Conservation (phyloP, 208 protist species). For the Leishmania martiniquensis region DNA sequence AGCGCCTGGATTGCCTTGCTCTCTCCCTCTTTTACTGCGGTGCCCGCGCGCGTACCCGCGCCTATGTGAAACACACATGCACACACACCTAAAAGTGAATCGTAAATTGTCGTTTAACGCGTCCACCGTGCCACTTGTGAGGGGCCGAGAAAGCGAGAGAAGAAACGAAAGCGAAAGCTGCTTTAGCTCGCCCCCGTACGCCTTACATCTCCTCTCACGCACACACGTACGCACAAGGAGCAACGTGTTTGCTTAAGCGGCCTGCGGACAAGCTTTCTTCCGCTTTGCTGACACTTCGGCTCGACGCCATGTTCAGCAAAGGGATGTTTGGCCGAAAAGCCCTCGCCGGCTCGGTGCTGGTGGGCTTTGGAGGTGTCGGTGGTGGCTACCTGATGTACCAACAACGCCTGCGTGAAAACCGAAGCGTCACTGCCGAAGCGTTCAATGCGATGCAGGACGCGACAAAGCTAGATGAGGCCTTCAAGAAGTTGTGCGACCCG, state of each 20-base stretch:
- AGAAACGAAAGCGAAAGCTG: not conserved
- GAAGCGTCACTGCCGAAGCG: slow-evolving; percentile 66
- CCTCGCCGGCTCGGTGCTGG: slow-evolving; percentile 32
- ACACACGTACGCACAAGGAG: too few relatives aligned
- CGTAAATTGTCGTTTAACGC: too few relatives aligned
- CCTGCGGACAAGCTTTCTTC: not conserved
- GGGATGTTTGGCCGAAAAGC: slow-evolving; percentile 51
- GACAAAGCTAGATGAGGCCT: slow-evolving; percentile 47
- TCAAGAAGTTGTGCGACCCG: slow-evolving; percentile 49
- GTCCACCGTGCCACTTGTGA: too few relatives aligned
- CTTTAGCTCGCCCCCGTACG: too few relatives aligned
- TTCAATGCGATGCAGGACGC: slow-evolving; percentile 82
- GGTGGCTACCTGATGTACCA: slow-evolving; percentile 78
- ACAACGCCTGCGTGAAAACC: slow-evolving; percentile 78
- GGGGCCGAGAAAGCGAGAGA: not conserved
- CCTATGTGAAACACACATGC: not conserved
- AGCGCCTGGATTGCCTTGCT: not conserved
- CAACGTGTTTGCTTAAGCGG: not conserved
- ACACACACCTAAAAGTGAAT: not conserved
- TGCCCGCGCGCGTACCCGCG: too few relatives aligned
- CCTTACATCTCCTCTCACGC: too few relatives aligned
- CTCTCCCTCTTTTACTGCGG: not conserved
- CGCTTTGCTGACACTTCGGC: not conserved
- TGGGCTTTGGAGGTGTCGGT: slow-evolving; percentile 41
- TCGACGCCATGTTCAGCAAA: slow-evolving; percentile 51